phyloP scores from a whole-genome alignment of 441 rosid genomes.

The Mallotus japonicus region DNA sequence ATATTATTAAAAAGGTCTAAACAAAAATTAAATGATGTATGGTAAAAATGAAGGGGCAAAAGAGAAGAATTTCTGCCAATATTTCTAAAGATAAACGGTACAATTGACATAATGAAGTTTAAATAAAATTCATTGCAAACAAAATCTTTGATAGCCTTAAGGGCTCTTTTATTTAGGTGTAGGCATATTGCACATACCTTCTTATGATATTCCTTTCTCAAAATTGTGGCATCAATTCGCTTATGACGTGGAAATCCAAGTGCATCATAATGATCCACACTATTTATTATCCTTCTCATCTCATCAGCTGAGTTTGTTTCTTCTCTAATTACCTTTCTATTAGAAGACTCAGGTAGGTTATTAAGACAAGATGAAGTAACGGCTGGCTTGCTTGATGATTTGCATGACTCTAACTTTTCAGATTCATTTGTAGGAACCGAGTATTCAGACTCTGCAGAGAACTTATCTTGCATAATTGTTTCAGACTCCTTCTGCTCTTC shows the following conservation, averaged over 20 bases:
- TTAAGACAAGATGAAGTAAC: conserved; percentile 47
- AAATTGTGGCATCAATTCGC: conserved; percentile 51
- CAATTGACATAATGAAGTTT: too few species aligned
- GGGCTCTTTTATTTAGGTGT: neutral
- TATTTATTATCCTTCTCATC: conserved; percentile 82
- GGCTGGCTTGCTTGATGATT: conserved; percentile 60
- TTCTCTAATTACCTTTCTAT: conserved; percentile 48
- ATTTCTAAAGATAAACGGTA: too few species aligned
- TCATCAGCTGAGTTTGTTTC: conserved; percentile 68
- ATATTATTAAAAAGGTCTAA: too few species aligned
- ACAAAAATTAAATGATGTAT: neutral
- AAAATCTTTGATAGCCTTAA: neutral
- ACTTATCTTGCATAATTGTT: conserved; percentile 61
- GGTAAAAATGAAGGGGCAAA: neutral
- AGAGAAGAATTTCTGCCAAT: too few species aligned
- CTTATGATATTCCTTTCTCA: conserved; percentile 89
- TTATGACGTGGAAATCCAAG: conserved; percentile 75
- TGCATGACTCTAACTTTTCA: conserved; percentile 62
- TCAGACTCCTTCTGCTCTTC: conserved; percentile 72
- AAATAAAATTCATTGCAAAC: neutral
- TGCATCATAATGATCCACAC: conserved; percentile 81
- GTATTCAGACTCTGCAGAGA: conserved; percentile 55
- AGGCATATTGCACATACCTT: conserved; percentile 44
- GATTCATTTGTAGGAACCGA: conserved; percentile 56
- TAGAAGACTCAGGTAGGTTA: conserved; percentile 44